phyloP scores from a whole-genome alignment of 2,329 filamentous ascomycete species.

The Sporothrix pallida region DNA sequence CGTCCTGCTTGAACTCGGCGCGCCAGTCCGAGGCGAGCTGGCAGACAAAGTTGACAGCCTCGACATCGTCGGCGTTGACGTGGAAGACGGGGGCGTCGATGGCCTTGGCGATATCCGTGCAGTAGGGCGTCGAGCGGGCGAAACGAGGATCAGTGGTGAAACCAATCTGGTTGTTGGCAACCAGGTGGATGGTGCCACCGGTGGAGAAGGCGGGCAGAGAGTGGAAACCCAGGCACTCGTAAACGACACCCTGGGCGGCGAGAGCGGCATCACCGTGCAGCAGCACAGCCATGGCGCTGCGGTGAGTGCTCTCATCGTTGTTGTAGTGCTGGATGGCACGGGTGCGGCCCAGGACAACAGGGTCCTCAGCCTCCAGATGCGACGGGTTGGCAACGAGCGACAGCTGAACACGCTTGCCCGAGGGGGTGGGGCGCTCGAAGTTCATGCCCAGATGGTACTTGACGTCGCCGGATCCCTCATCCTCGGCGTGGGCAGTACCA shows the following conservation, averaged over 20 bases:
- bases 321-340: conserved; percentile 99
- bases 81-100: conserved; percentile 99
- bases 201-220: conserved; percentile 95
- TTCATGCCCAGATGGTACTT: conserved; percentile 99
- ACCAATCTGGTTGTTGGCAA: conserved; percentile 99
- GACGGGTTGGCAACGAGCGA: conserved; percentile 98
- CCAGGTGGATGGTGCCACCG: conserved; percentile 93
- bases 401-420: conserved; percentile 98
- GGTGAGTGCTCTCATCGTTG: conserved; percentile 88
- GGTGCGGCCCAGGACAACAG: conserved; percentile 96
- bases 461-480: conserved; percentile 97
- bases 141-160: conserved; percentile 99
- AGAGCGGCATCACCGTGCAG: conserved; percentile 98
- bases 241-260: conserved; percentile 94
- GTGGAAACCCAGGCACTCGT: conserved; percentile 98
- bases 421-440: conserved; percentile 97
- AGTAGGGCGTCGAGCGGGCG: conserved; percentile 96
- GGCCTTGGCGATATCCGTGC: conserved; percentile 98
- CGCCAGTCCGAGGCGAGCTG: conserved; percentile 97
- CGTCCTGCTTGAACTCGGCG: conserved; percentile 97
- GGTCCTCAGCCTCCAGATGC: conserved; percentile 96
- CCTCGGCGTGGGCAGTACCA: conserved; percentile 82
- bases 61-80: conserved; percentile 97
- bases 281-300: conserved; percentile 91
- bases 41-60: conserved; percentile 97